Base-by-base conservation (phyloP, 1,284 basidiomycete species). In the Heterobasidion occidentale region DNA sequence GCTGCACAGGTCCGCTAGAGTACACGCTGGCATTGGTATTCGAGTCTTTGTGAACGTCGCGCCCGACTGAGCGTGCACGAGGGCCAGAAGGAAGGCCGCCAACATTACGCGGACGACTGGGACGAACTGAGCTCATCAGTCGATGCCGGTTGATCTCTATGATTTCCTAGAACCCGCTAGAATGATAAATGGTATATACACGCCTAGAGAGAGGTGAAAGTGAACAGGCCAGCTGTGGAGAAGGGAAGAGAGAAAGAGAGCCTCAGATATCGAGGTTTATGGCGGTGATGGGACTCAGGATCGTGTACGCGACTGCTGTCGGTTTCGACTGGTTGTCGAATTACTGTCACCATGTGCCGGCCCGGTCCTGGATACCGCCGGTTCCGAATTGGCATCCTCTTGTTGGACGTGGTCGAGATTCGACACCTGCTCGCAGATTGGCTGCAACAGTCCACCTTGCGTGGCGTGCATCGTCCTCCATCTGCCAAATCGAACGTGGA, bases 211-310 rank as follows among this genome's bases (percentile, higher is more conserved):
- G n/a, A 38, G 54, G 42, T 27, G 27, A 33, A 9, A 36, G 54
- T 27, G n/a, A 46, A 44, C 63, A 65, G 64, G 58, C 66, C 68
- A 66, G 65, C 64, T 65, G 64, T 52, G 56, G 42, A 58, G 52
- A 57, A 52, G 42, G 57, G 34, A 45, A 47, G 34, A 61, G 63
- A 59, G 63, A 60, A 60, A 57, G 51, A 45, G 51, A 57, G 54
- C 59, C 46, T 46, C 49, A 54, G 50, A 36, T 36, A 53, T 33
- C 55, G 46, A 35, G 51, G 15, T 17, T 14, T 19, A 19, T 44
- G 36, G 36, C 19, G 52, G 7, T 33, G 46, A 12, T 48, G 46
- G 14, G 27, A 33, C 17, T 48, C 46, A 48, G 19, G 46, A n/a
- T 17, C 11, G 19, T 17, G 11, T 48, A 2, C 33, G 50, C 50